Evolutionary conservation across 345 rosid genomes (phyloP).

Genomic region (Hibiscus trionum): DNA sequence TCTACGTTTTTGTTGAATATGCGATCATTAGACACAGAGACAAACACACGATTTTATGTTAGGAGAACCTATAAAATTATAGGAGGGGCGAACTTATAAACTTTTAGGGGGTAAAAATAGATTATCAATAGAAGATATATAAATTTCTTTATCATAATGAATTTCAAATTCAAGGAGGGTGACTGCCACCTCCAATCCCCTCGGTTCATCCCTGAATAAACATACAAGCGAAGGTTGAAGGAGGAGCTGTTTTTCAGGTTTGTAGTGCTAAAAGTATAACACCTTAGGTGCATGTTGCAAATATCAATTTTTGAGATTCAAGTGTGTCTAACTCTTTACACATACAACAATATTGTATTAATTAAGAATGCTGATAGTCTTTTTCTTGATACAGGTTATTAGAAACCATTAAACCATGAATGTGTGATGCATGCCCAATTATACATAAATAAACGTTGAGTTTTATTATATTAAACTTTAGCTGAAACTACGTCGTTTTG

Average conservation of each 20-base stretch:
- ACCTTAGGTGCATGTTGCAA: neutral
- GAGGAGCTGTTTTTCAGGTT: constrained; percentile 96
- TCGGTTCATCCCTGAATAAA: neutral
- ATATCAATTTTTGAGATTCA: neutral
- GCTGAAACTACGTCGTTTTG: too few species aligned
- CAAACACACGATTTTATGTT: too few species aligned
- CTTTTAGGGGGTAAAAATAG: too few species aligned
- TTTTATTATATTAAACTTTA: too few species aligned
- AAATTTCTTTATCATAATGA: too few species aligned
- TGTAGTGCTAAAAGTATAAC: constrained; percentile 12
- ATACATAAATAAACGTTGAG: too few species aligned
- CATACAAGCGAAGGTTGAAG: constrained; percentile 67
- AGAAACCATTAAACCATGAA: constrained; percentile 95
- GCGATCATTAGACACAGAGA: constrained; percentile 34
- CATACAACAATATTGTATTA: neutral
- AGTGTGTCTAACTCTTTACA: neutral
- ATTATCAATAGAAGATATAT: too few species aligned
- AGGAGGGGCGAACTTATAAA: too few species aligned
- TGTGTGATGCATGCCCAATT: constrained; percentile 16
- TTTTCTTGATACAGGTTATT: constrained; percentile 39
- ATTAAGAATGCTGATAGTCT: neutral
- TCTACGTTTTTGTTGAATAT: constrained; percentile 18
- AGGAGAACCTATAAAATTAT: too few species aligned
- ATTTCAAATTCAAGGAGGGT: too few species aligned
- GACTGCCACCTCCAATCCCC: too few species aligned